Evolutionary conservation across 2,329 filamentous ascomycete genomes (phyloP).

Genomic region (Apiospora phragmitis): DNA sequence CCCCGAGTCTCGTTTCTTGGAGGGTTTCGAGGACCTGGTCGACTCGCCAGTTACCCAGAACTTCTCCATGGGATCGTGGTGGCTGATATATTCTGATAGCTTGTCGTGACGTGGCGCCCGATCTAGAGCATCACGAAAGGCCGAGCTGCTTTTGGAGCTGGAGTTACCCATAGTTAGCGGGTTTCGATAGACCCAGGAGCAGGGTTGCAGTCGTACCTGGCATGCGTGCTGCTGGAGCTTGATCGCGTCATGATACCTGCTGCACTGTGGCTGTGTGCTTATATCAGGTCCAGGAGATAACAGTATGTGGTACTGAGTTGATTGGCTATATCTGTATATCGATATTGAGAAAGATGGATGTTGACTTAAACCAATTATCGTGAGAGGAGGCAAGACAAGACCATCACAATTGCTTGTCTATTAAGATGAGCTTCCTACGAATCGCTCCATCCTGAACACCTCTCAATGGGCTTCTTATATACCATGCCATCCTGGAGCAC

Average conservation of each 20-base stretch:
- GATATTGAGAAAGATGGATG: background rate
- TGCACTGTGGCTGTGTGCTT: background rate
- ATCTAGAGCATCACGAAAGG: background rate
- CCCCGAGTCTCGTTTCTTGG: background rate
- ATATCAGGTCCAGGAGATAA: too few species aligned
- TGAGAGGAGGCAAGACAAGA: background rate
- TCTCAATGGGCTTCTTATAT: background rate
- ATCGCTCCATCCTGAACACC: background rate
- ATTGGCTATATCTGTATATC: background rate
- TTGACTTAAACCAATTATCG: background rate
- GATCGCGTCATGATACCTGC: background rate
- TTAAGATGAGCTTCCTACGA: background rate
- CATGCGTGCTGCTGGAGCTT: background rate
- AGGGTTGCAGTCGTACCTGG: background rate
- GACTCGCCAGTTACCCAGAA: constrained; percentile 8
- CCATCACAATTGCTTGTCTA: background rate
- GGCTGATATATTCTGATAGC: background rate
- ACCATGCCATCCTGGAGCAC: background rate
- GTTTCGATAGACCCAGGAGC: background rate
- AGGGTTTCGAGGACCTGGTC: background rate
- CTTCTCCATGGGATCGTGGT: constrained; percentile 5
- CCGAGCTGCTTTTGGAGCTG: background rate
- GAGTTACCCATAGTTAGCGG: background rate
- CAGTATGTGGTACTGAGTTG: background rate
- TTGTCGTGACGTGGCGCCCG: background rate